These are phyloP conservation scores for Dactylonectria estremocensis DNA, from an alignment of 2,329 filamentous ascomycete species.

Conservation along the genomic window DNA sequence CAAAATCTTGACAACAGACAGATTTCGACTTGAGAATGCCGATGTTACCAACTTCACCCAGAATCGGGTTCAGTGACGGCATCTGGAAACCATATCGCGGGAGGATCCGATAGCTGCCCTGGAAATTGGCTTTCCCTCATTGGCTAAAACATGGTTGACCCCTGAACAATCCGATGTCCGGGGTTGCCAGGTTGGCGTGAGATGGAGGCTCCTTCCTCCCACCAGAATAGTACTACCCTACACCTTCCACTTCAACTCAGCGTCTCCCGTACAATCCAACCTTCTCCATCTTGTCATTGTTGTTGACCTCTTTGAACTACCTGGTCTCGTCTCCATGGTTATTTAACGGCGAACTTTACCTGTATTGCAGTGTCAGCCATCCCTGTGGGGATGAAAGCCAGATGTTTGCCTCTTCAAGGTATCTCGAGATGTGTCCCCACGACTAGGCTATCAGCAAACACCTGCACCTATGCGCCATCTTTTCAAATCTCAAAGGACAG, in stretches of 20 bases:
- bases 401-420: too few species aligned
- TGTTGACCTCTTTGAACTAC: neutral
- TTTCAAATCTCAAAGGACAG: too few species aligned
- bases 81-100: neutral
- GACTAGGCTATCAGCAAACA: too few species aligned
- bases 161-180: conserved; percentile 1
- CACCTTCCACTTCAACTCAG: neutral
- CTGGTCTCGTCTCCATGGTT: too few species aligned
- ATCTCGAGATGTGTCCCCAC: too few species aligned
- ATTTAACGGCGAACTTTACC: too few species aligned
- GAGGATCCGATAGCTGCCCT: conserved; percentile 12
- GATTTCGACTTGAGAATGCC: neutral
- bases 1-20: neutral
- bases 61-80: neutral
- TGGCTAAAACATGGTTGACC: conserved; percentile 13
- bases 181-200: neutral
- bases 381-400: too few species aligned
- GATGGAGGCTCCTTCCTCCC: neutral
- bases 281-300: neutral
- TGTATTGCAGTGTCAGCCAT: too few species aligned
- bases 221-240: neutral
- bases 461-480: too few species aligned
- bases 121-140: conserved; percentile 20
- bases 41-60: neutral
- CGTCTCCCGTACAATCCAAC: neutral